Base-by-base conservation (phyloP, 495 filamentous ascomycete species). In the Penicillium pancosmium region DNA sequence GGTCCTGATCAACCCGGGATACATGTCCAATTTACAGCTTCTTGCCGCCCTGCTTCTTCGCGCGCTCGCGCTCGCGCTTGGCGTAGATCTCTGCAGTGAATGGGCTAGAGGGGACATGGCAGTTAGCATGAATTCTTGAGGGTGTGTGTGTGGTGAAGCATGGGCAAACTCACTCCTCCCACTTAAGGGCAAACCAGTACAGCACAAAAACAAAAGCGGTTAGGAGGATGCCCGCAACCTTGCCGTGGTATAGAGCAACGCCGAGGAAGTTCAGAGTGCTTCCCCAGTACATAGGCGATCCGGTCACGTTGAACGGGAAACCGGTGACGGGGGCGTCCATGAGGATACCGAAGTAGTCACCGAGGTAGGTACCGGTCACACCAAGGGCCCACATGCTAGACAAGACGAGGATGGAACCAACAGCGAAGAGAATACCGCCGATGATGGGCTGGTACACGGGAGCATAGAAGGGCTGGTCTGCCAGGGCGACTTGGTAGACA, bases 331-430 rank as follows among this genome's bases (percentile, higher is more conserved):
- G 91, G 67, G 85, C 80, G 68, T 97, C 92, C 94, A 98, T 95
- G 61, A 98, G 80, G 69, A 98, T 98, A 38, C 94, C 94, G 67
- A 96, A 98, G 78, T 98, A 98, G 78, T 98, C 94, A 56, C 94
- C 94, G 25, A 98, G 80, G 72, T 97, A 98, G 62, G 94, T 98
- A 55, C 94, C 95, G 10, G 94, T 98, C 59, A 98, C 81, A 46
- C 94, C 94, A n/a, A 98, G 84, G 27, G 86, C 89, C 85, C 87
- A 97, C 78, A 96, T 98, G 59, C 86, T 91, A 31, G 87, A 86
- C 16, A 98, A 70, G 25, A 98, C 94, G 16, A 98, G 84, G 54
- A 90, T 73, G 67, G 96, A 97, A 46, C 94, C 95, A 40, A 78
- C 56, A 44, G 81, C 80, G 63, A 98, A 81, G 41, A 97, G 80